A percentile compares a stretch with the other conserved stretches of the same genome.
These are phyloP conservation scores for Calonectria honghensis DNA, from an alignment of 2,329 filamentous ascomycete species.

Conservation along the genomic window DNA sequence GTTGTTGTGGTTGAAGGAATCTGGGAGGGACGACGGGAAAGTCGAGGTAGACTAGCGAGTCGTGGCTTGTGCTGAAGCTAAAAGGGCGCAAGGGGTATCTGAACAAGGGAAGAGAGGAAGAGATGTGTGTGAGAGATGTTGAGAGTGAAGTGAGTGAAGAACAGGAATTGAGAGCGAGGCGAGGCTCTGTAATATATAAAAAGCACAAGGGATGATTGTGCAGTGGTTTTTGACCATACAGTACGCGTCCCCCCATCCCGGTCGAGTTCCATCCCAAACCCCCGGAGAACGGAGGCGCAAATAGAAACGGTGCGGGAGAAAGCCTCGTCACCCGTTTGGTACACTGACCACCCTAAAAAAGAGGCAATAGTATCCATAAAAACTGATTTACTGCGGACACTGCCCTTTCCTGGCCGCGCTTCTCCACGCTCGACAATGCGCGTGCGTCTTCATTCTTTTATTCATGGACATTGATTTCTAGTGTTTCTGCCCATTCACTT, in stretches of 20 bases:
- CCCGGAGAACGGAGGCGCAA: slow-evolving; percentile 27
- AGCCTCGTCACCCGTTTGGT: slow-evolving; percentile 26
- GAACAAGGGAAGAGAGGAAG: neutral
- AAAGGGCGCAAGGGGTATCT: slow-evolving; percentile 7
- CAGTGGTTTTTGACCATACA: slow-evolving; percentile 13
- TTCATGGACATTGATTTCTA: neutral
- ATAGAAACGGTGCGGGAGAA: slow-evolving; percentile 25
- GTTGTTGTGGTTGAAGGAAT: neutral
- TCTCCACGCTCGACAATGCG: slow-evolving; percentile 6
- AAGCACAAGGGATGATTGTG: slow-evolving; percentile 13
- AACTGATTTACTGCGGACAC: slow-evolving; percentile 24
- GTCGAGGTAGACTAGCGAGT: neutral
- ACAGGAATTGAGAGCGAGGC: neutral
- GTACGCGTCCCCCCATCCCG: slow-evolving; percentile 25
- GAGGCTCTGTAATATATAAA: slow-evolving; percentile 25
- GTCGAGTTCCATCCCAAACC: slow-evolving; percentile 26
- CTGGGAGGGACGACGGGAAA: neutral
- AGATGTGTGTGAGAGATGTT: slow-evolving; percentile 13
- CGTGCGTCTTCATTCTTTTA: neutral
- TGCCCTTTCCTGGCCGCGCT: neutral
- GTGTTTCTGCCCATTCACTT: neutral
- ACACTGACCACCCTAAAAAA: slow-evolving; percentile 23
- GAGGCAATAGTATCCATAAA: slow-evolving; percentile 8
- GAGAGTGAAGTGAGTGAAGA: neutral
- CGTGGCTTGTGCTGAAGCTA: neutral